Conservation (phyloP, 2,329 filamentous ascomycete genomes). For the Endothia cerciana region DNA sequence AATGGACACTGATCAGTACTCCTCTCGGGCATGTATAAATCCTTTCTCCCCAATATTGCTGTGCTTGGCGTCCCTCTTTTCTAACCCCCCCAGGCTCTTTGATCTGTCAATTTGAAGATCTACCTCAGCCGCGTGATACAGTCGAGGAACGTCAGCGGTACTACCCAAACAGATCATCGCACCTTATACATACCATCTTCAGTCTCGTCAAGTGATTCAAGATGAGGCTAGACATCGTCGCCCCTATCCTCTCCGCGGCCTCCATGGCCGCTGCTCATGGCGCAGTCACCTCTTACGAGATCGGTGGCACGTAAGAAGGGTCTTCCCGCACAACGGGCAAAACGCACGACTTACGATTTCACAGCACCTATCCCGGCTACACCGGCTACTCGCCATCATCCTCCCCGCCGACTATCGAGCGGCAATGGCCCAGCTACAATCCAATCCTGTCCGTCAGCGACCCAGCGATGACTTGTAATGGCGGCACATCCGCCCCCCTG, state of each 20-base stretch:
- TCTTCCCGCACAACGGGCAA: neutral
- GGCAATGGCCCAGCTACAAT: conserved; percentile 62
- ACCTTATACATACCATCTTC: neutral
- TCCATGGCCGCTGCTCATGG: conserved; percentile 41
- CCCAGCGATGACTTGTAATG: conserved; percentile 59
- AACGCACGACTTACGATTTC: neutral
- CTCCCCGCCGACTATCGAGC: conserved; percentile 56
- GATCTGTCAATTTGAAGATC: neutral
- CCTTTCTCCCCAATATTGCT: neutral
- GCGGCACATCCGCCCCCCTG: conserved; percentile 51
- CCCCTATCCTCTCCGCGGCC: conserved; percentile 30
- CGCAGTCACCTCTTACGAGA: conserved; percentile 52
- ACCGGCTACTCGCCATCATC: conserved; percentile 53
- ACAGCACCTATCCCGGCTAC: conserved; percentile 46
- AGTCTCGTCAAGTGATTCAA: neutral
- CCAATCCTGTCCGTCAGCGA: conserved; percentile 54
- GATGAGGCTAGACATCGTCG: conserved; percentile 29
- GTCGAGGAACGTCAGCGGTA: neutral
- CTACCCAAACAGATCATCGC: neutral
- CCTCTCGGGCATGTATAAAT: neutral
- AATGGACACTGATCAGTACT: neutral
- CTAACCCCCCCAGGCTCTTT: neutral
- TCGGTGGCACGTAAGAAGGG: conserved; percentile 40
- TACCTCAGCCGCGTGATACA: neutral
- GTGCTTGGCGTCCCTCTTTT: neutral